Percentiles rank a stretch among this genome's conserved stretches.
Conservation (phyloP, 805 yeast genomes). For the Candida bentonensis region DNA sequence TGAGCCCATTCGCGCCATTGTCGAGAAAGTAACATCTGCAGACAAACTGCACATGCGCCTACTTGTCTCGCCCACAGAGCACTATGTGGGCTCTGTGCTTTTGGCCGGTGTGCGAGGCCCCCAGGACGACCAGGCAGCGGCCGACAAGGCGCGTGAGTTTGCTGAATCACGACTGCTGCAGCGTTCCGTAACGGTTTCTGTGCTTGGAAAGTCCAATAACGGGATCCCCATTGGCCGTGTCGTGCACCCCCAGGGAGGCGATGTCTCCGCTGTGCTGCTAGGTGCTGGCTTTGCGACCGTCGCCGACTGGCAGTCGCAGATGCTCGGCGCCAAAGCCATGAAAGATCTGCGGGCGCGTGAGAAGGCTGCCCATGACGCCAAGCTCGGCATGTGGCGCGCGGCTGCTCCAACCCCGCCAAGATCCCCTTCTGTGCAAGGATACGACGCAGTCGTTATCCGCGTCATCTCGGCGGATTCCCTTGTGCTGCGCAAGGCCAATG, state of each 20-base stretch:
- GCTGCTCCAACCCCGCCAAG: conserved; percentile 13
- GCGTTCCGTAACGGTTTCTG: conserved; percentile 39
- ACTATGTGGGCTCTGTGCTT: conserved; percentile 43
- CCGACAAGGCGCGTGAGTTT: conserved; percentile 49
- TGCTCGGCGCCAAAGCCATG: conserved; percentile 57
- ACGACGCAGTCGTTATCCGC: conserved; percentile 43
- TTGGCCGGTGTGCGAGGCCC: conserved; percentile 68
- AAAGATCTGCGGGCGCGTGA: conserved; percentile 48
- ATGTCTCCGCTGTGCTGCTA: conserved; percentile 53
- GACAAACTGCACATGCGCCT: conserved; percentile 59
- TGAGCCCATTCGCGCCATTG: conserved; percentile 34
- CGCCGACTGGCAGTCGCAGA: conserved; percentile 64
- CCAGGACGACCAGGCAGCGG: conserved; percentile 36
- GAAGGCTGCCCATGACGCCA: conserved; percentile 40
- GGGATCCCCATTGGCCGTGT: conserved; percentile 31
- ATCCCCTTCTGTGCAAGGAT: conserved; percentile 29
- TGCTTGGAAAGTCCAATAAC: conserved; percentile 48
- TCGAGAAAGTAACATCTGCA: conserved; percentile 67
- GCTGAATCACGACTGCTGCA: conserved; percentile 52
- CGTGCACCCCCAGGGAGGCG: conserved; percentile 57
- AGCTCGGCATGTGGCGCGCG: conserved; percentile 45
- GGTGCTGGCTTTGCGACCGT: conserved; percentile 61
- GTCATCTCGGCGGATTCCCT: conserved; percentile 59
- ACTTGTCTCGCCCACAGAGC: conserved; percentile 32
- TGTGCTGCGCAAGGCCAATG: conserved; percentile 35